Base-by-base conservation (phyloP, 2,329 filamentous ascomycete genomes). In the Pseudopyrenochaeta lycopersici region DNA sequence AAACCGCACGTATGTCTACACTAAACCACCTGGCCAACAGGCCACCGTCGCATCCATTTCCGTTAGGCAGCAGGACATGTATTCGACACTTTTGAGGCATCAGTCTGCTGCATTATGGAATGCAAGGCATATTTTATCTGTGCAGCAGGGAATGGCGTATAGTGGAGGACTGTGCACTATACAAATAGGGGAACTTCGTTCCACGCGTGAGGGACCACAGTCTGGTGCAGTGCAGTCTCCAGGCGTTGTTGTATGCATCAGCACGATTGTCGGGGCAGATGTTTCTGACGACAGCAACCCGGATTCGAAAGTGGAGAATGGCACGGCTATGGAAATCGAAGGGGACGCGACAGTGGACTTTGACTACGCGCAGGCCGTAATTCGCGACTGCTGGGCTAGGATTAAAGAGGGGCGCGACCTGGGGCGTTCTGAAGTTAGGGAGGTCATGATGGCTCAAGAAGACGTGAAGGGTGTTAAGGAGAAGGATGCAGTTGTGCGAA, bases 231-330 rank as follows among this genome's bases (percentile, higher is more conserved):
- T 60, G 14, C 56, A 49, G 5, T 69, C 66, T 12, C 69, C 71
- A 0, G 71, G 67, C 1, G 59, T 73, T 7, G 58, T 73, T 0
- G 63, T 74, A 9, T 73, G 67, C 32, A 67, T 75, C 4, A 61
- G 55, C 11, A 67, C 64, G 6, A 11, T 32, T 0, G 46, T 54
- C 11, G 65, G 62, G 1, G 51, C 43, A n/a, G 54, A 49, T 7
- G 46, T 36, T 9, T 31, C 43, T 0, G 60, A 61, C 3, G 53
- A 60, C 11, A 42, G 35, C 11, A 3, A 48, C 12, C 40, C 39
- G n/a, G 39, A 52, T 18, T 41, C 40, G 6, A 30, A 20, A 1
- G n/a, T 11, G 7, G 39, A 43, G 20, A 46, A 46, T 12, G 50
- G 52, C 7, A 18, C 45, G 4, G 50, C 40, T 15, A 41, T 46